phyloP scores from a whole-genome alignment of 2,329 filamentous ascomycete genomes.

The Verticillium nubilum region DNA sequence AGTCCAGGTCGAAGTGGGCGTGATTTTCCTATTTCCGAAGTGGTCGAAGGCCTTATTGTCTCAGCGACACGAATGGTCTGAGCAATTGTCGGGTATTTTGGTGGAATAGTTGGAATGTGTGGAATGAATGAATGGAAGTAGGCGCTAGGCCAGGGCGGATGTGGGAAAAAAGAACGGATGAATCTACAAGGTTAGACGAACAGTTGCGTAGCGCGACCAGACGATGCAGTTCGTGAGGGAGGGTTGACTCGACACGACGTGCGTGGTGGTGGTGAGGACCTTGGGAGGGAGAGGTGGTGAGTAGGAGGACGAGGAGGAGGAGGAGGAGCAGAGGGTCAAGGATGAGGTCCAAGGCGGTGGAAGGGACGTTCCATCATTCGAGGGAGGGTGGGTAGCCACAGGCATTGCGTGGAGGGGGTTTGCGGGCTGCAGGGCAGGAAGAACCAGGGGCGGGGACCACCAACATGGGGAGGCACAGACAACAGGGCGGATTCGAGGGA shows the following conservation, averaged over 20 bases:
- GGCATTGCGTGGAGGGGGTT: not conserved
- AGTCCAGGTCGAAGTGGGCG: not conserved
- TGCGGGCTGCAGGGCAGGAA: not conserved
- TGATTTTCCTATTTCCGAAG: not conserved
- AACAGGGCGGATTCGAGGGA: not conserved
- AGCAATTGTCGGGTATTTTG: not conserved
- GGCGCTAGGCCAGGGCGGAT: slow-evolving; percentile 9
- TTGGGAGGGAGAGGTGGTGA: slow-evolving; percentile 2
- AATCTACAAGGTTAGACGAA: slow-evolving; percentile 9
- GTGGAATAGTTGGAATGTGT: not conserved
- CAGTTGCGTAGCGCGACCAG: not conserved
- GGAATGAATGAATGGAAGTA: slow-evolving; percentile 10
- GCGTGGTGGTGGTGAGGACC: slow-evolving; percentile 1
- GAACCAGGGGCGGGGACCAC: not conserved
- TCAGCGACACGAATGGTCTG: not conserved
- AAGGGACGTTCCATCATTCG: not conserved
- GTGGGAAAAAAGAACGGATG: slow-evolving; percentile 11
- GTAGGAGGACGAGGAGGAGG: not conserved
- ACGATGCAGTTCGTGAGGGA: not conserved
- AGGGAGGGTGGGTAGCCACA: not conserved
- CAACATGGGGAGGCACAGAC: not conserved
- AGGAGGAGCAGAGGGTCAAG: not conserved
- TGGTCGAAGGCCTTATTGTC: not conserved
- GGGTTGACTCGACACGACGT: slow-evolving; percentile 1
- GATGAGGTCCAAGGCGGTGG: not conserved